These are phyloP conservation scores for Capsicum rhomboideum DNA, from an alignment of 257 asterid genomes.

Conservation along the genomic window DNA sequence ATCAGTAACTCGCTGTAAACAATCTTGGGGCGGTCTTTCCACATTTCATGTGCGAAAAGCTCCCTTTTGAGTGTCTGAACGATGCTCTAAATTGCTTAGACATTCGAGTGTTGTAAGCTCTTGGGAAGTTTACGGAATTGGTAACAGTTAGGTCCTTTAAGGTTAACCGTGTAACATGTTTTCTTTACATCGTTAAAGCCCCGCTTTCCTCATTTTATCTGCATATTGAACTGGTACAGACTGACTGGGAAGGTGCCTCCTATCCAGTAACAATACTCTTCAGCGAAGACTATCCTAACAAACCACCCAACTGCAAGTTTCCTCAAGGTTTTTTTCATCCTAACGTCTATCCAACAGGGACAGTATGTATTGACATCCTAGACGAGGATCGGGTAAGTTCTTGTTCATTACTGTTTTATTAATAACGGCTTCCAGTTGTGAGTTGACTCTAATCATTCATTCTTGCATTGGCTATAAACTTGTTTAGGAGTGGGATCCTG, in stretches of 20 bases:
- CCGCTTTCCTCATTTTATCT: background rate
- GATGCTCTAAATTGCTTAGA: too few species aligned
- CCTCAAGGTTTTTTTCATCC: too few species aligned
- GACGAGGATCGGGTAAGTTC: constrained; percentile 73
- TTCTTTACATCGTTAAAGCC: background rate
- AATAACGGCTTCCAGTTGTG: background rate
- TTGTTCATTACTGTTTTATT: background rate
- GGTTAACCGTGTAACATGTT: too few species aligned
- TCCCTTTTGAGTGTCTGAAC: too few species aligned
- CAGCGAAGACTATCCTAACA: too few species aligned
- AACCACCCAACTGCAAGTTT: too few species aligned
- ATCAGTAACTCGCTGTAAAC: too few species aligned
- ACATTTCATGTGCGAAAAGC: too few species aligned
- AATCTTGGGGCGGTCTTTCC: too few species aligned
- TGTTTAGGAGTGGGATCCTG: constrained; percentile 1
- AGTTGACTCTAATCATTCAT: background rate
- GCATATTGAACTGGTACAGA: constrained; percentile 27
- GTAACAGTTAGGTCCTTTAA: too few species aligned
- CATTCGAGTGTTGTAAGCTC: too few species aligned
- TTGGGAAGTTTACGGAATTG: too few species aligned
- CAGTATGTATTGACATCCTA: constrained; percentile 74
- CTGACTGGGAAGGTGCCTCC: constrained; percentile 82
- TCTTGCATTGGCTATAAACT: background rate
- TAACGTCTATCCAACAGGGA: constrained; percentile 42
- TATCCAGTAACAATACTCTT: constrained; percentile 41